Evolutionary conservation across 192 early-diverging fungal genomes (phyloP).

Genomic region (Podila clonocystis): DNA sequence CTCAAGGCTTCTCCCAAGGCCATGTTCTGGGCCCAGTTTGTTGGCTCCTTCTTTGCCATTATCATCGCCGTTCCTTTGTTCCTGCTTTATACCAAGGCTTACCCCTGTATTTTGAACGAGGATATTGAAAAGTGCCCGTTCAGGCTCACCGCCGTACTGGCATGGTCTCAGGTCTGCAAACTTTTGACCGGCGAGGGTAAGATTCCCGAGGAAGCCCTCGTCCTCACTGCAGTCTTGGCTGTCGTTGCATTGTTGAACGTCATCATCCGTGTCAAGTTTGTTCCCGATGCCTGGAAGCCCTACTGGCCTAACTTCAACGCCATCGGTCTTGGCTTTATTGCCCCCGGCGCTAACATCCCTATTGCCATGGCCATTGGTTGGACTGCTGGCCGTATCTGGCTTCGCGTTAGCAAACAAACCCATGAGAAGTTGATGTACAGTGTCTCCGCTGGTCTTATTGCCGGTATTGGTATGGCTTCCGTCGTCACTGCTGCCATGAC

Average conservation of each 20-base stretch:
- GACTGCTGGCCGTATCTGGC: conserved; percentile 54
- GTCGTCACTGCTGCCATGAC: conserved; percentile 58
- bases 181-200: conserved; percentile 54
- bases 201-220: conserved; percentile 50
- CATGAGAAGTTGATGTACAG: conserved; percentile 56
- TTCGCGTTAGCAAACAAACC: conserved; percentile 13
- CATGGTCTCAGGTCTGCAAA: conserved; percentile 55
- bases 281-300: conserved; percentile 61
- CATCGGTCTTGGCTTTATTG: conserved; percentile 64
- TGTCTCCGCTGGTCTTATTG: conserved; percentile 60
- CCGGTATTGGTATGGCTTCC: conserved; percentile 62
- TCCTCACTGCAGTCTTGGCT: conserved; percentile 55
- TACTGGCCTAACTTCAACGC: conserved; percentile 70
- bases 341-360: conserved; percentile 55
- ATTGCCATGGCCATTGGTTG: conserved; percentile 62
- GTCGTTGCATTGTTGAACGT: conserved; percentile 48
- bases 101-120: conserved; percentile 66
- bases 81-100: conserved; percentile 68
- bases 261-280: conserved; percentile 52
- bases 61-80: conserved; percentile 66
- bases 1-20: conserved; percentile 71
- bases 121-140: conserved; percentile 53
- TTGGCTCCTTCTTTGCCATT: conserved; percentile 69
- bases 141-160: conserved; percentile 39
- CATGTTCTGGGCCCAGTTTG: conserved; percentile 72